A percentile compares a stretch with the other conserved stretches of the same genome.
These are phyloP conservation scores for Filobasidium uniguttulatum DNA, from an alignment of 1,284 basidiomycete species.

Conservation along the genomic window DNA sequence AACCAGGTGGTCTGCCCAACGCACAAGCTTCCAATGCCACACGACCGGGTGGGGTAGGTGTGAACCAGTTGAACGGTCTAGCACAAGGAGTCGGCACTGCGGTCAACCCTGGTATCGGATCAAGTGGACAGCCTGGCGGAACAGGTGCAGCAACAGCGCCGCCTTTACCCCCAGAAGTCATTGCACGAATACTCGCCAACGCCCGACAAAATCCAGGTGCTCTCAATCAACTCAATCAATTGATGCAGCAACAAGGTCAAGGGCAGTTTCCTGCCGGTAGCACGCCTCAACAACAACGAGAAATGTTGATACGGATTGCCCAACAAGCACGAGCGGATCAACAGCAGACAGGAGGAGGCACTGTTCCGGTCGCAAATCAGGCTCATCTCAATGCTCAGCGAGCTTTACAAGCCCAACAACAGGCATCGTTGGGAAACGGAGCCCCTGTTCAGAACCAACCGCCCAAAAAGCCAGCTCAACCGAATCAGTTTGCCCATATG, in stretches of 20 bases:
- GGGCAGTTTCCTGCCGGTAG: background rate
- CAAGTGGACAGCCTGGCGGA: too few relatives aligned
- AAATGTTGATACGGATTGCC: background rate
- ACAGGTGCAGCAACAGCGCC: background rate
- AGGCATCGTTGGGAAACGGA: background rate
- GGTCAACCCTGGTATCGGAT: too few relatives aligned
- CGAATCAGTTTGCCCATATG: background rate
- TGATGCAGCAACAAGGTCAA: background rate
- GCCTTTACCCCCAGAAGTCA: background rate
- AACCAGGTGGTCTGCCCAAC: too few relatives aligned
- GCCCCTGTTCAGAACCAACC: background rate
- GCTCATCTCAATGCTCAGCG: background rate
- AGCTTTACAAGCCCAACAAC: background rate
- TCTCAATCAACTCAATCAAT: background rate
- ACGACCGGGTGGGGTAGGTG: too few relatives aligned
- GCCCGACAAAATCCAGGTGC: background rate
- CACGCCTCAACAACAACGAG: background rate
- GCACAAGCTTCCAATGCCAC: too few relatives aligned
- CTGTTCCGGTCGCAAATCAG: background rate
- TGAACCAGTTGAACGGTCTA: too few relatives aligned
- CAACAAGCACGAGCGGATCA: background rate
- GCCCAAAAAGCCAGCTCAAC: background rate
- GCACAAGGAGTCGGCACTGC: too few relatives aligned
- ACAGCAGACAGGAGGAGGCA: background rate
- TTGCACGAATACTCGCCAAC: background rate